These are phyloP conservation scores for Penicillium canariense DNA, from an alignment of 495 filamentous ascomycete species.

Conservation along the genomic window DNA sequence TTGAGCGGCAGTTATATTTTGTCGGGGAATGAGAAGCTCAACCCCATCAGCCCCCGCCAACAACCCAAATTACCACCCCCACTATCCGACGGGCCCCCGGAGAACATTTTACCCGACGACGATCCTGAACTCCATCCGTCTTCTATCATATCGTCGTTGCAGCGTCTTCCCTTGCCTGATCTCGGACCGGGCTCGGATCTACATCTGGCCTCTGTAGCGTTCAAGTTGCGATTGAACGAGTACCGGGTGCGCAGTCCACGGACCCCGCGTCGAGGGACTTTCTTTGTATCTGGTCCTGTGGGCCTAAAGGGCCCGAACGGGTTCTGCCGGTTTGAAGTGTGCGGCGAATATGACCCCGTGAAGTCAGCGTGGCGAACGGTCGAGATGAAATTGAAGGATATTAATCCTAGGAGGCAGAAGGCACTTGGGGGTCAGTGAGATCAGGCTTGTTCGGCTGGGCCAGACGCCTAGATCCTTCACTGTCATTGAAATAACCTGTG, in stretches of 20 bases:
- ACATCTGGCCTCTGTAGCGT: conserved; percentile 46
- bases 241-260: conserved; percentile 19
- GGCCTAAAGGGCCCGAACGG: conserved; percentile 59
- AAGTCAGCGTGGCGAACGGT: conserved; percentile 37
- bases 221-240: conserved; percentile 51
- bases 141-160: conserved; percentile 34
- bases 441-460: not conserved
- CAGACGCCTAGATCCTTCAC: not conserved
- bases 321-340: conserved; percentile 55
- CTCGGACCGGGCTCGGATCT: conserved; percentile 40
- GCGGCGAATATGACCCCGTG: conserved; percentile 59
- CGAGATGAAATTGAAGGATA: conserved; percentile 35
- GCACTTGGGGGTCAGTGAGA: conserved; percentile 20
- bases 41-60: conserved; percentile 22
- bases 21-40: conserved; percentile 17
- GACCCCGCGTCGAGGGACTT: conserved; percentile 59
- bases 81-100: conserved; percentile 13
- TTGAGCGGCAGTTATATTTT: conserved; percentile 11
- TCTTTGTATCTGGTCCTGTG: conserved; percentile 64
- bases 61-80: conserved; percentile 25
- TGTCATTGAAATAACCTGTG: not conserved
- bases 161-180: conserved; percentile 37
- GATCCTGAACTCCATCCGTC: conserved; percentile 31
- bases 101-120: conserved; percentile 12
- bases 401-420: conserved; percentile 29